A percentile compares a stretch with the other conserved stretches of the same genome.
Evolutionary conservation across 306 rosid genomes (phyloP).

Genomic region (Gillenia trifoliata): DNA sequence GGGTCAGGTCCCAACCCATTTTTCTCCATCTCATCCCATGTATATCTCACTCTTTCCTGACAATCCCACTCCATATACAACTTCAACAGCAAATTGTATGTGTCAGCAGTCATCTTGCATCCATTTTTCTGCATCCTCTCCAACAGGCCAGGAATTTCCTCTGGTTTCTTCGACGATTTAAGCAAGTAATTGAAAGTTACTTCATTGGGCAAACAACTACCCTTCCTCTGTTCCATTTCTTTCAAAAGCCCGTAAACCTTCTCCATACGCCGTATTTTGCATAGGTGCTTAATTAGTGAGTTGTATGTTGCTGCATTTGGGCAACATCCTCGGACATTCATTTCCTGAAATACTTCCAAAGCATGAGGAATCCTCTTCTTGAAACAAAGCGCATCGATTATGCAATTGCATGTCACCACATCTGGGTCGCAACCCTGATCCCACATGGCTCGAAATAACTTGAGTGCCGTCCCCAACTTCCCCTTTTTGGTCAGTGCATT

Average conservation of each 20-base stretch:
- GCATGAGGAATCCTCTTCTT: slow-evolving; percentile 84
- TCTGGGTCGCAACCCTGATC: slow-evolving; percentile 48
- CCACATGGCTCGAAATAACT: slow-evolving; percentile 65
- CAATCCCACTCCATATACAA: slow-evolving; percentile 66
- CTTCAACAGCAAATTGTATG: slow-evolving; percentile 60
- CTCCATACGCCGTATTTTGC: slow-evolving; percentile 56
- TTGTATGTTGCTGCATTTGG: slow-evolving; percentile 66
- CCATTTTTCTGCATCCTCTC: slow-evolving; percentile 61
- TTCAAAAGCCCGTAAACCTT: slow-evolving; percentile 53
- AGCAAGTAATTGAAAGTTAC: slow-evolving; percentile 62
- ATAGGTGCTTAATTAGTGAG: slow-evolving; percentile 56
- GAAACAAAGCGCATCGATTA: slow-evolving; percentile 80
- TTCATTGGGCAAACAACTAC: slow-evolving; percentile 50
- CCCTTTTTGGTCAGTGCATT: slow-evolving; percentile 77
- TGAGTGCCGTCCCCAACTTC: slow-evolving; percentile 56
- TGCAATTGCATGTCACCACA: slow-evolving; percentile 62
- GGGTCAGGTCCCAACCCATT: slow-evolving; percentile 57
- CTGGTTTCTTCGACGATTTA: slow-evolving; percentile 40
- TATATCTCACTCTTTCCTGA: slow-evolving; percentile 42
- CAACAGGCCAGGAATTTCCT: slow-evolving; percentile 43
- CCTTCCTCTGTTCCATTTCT: slow-evolving; percentile 57
- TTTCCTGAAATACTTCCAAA: slow-evolving; percentile 46
- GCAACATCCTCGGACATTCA: slow-evolving; percentile 45
- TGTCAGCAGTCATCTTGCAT: slow-evolving; percentile 46
- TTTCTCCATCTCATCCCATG: slow-evolving; percentile 66